These are phyloP conservation scores for Mortierella claussenii DNA, from an alignment of 192 early-diverging fungal species.

Conservation along the genomic window DNA sequence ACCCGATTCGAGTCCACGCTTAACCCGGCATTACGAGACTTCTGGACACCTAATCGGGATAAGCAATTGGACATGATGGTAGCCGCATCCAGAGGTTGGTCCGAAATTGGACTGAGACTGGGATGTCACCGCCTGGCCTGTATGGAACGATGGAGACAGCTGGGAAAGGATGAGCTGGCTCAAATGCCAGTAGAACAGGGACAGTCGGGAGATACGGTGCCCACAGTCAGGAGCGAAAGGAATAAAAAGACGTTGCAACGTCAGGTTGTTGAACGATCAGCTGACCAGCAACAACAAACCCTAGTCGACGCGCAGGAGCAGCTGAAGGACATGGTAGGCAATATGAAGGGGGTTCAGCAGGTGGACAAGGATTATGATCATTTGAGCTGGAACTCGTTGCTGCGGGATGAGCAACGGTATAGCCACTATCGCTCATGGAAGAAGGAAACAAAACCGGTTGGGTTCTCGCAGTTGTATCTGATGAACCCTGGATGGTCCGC, in stretches of 20 bases:
- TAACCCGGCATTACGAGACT: constrained; percentile 14
- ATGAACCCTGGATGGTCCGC: constrained; percentile 41
- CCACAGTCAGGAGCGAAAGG: not conserved
- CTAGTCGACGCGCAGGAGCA: constrained; percentile 4
- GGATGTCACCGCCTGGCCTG: constrained; percentile 35
- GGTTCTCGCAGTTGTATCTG: constrained; percentile 18
- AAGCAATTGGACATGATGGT: constrained; percentile 8
- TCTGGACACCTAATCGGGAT: constrained; percentile 27
- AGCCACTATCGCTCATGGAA: constrained; percentile 16
- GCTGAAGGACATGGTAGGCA: not conserved
- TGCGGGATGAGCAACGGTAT: constrained; percentile 15
- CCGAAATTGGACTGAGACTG: constrained; percentile 20
- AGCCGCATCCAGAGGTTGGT: constrained; percentile 13
- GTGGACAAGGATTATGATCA: constrained; percentile 20
- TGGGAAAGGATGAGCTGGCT: constrained; percentile 3
- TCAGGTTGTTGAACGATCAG: no score
- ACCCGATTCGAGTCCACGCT: constrained; percentile 26
- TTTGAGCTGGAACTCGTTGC: constrained; percentile 23
- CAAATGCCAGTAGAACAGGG: not conserved
- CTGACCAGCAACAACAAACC: not conserved
- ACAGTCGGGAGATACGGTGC: no score
- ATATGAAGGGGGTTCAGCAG: not conserved
- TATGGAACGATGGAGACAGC: constrained; percentile 28
- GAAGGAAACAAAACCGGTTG: constrained; percentile 3
- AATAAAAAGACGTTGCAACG: not conserved